These are phyloP conservation scores for Saccharum hybrid DNA, from an alignment of 202 grass and related monocot genomes.

Conservation along the genomic window DNA sequence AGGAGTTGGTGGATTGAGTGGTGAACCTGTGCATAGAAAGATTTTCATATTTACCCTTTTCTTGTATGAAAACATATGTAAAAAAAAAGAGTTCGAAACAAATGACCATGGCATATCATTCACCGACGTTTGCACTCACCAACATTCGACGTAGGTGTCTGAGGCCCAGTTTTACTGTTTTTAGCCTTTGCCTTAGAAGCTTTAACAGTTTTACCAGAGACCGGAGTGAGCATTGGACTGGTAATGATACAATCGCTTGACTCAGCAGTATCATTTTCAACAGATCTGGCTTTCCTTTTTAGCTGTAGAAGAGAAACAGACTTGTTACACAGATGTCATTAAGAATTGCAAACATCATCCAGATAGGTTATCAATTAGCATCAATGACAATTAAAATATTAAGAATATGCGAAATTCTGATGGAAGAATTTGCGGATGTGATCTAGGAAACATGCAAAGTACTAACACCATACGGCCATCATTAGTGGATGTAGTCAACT, in stretches of 20 bases:
- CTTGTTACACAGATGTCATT: slow-evolving; percentile 26
- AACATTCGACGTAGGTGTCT: slow-evolving; percentile 74
- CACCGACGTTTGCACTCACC: slow-evolving; percentile 48
- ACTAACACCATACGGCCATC: neutral
- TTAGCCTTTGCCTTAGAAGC: slow-evolving; percentile 73
- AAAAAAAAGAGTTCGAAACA: neutral
- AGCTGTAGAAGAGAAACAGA: slow-evolving; percentile 51
- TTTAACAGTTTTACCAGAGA: slow-evolving; percentile 74
- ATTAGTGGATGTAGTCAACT: slow-evolving; percentile 13
- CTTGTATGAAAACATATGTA: slow-evolving; percentile 1
- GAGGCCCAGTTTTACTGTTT: slow-evolving; percentile 67
- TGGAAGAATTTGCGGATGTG: neutral
- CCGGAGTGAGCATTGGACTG: slow-evolving; percentile 67
- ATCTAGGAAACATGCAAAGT: neutral
- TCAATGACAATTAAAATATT: slow-evolving; percentile 16
- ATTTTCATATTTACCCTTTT: slow-evolving; percentile 31
- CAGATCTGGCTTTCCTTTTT: slow-evolving; percentile 65
- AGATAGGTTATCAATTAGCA: slow-evolving; percentile 3
- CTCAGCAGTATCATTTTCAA: slow-evolving; percentile 70
- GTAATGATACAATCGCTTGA: slow-evolving; percentile 71
- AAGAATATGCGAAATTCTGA: slow-evolving; percentile 30
- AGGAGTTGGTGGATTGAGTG: slow-evolving; percentile 82
- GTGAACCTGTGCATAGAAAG: slow-evolving; percentile 68
- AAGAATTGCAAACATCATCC: slow-evolving; percentile 5
- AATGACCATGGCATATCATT: slow-evolving; percentile 15